Conservation (phyloP, 176 grass and related monocot genomes). For the Carex scoparia region DNA sequence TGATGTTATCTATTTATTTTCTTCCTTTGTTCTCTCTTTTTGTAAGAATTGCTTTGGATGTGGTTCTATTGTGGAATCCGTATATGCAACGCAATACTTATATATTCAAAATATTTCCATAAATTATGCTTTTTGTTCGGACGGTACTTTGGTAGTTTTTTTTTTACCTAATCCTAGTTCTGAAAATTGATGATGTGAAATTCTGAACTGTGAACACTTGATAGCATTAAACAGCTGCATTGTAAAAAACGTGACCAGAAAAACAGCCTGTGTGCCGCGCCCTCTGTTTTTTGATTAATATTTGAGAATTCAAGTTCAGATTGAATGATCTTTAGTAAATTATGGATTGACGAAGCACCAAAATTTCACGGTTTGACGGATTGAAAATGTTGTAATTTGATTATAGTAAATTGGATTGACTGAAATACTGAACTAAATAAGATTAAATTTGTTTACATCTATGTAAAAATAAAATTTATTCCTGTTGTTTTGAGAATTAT, state of each 20-base stretch:
- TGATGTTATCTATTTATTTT: neutral
- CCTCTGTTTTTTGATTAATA: neutral
- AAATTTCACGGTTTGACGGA: too few relatives aligned
- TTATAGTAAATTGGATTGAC: too few relatives aligned
- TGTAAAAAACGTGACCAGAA: neutral
- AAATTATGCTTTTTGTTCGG: neutral
- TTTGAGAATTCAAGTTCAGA: too few relatives aligned
- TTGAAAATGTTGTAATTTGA: too few relatives aligned
- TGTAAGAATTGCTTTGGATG: neutral
- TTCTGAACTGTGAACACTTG: neutral
- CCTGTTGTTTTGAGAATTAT: too few relatives aligned
- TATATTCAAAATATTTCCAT: neutral
- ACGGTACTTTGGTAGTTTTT: neutral
- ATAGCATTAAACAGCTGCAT: neutral
- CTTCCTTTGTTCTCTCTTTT: neutral
- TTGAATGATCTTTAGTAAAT: too few relatives aligned
- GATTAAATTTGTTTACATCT: too few relatives aligned
- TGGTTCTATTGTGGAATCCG: conserved; percentile 2
- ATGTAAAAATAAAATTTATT: too few relatives aligned
- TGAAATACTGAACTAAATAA: too few relatives aligned
- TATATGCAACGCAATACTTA: neutral
- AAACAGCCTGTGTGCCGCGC: neutral
- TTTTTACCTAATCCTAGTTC: neutral
- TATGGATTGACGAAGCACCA: too few relatives aligned
- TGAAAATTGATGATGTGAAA: neutral